Base-by-base conservation (phyloP, 2,329 filamentous ascomycete genomes). In the Malbranchea cinnamomea region DNA sequence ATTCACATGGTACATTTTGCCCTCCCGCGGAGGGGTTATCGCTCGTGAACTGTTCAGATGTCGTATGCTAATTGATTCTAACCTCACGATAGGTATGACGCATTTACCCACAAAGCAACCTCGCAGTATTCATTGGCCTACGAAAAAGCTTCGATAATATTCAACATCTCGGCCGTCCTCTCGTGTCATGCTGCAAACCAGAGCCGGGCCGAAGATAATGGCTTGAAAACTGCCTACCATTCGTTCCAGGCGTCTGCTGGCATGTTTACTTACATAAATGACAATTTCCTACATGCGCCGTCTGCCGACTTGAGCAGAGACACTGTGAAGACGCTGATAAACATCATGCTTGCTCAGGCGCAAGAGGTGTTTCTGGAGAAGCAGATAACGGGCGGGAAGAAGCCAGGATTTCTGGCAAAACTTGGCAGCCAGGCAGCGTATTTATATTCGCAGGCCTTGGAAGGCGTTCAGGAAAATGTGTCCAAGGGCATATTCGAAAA, bases 231-330 rank as follows among this genome's bases (percentile, higher is more conserved):
- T 9, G 83, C 89, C 11, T 98, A 95, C 52, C 87, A 98, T 56
- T 94, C 85, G 12, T 95, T 95, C 60, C 89, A 98, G 56, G 89
- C 89, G 23, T 85, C 87, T 5, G 89, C 89, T 6, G 89, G 89
- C 60, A 98, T 98, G 89, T 98, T 95, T 56, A 95, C 87, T 31
- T 98, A 98, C 49, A 98, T 98, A 62, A 98, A 98, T 57, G 89
- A 98, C 59, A 98, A 98, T 60, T 98, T 98, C 52, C 64, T 98
- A 20, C 89, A 98, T 48, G 89, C 89, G 2, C 89, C 91, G 1
- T 94, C 85, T 6, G 85, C 82, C n/a, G 89, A 98, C 49, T 60
- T 98, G 27, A 95, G 85, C 52, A 67, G 89, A 37, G 87, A 98
- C 29, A 98, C 89, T 0, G 83, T 98, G 47, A 94, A 94, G 60